phyloP scores from a whole-genome alignment of 768 basidiomycete genomes.

The Pholiota microspora region DNA sequence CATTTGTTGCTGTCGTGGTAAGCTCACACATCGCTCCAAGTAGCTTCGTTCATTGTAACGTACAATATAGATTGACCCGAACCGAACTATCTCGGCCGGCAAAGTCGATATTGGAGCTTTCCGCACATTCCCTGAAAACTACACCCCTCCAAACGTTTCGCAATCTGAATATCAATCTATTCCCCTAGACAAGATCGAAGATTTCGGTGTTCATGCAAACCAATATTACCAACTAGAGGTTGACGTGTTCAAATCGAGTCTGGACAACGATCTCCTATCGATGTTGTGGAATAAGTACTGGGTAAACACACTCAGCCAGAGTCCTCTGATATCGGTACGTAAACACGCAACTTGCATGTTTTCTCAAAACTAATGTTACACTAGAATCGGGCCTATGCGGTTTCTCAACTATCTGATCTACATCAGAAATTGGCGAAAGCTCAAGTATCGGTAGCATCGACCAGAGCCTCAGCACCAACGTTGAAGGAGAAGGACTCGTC shows the following conservation, averaged over 20 bases:
- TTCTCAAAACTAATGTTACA: background rate
- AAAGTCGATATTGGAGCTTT: constrained; percentile 99
- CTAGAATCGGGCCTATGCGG: constrained; percentile 95
- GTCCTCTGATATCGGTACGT: constrained; percentile 85
- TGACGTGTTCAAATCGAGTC: constrained; percentile 88
- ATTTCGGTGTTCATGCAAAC: constrained; percentile 97
- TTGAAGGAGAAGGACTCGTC: constrained; percentile 49
- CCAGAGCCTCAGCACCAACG: constrained; percentile 55
- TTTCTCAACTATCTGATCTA: constrained; percentile 86
- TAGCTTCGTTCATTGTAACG: too few relatives aligned
- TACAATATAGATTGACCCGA: constrained; percentile 89
- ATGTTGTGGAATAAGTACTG: constrained; percentile 99
- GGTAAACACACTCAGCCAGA: constrained; percentile 95
- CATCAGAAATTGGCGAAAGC: constrained; percentile 86
- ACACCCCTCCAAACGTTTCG: constrained; percentile 72
- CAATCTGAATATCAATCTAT: constrained; percentile 94
- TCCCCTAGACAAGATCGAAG: constrained; percentile 95
- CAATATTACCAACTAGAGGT: constrained; percentile 95
- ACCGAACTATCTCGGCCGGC: constrained; percentile 96
- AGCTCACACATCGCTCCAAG: too few relatives aligned
- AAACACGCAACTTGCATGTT: background rate
- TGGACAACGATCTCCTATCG: constrained; percentile 86
- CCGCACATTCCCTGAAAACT: constrained; percentile 94
- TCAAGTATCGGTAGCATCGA: constrained; percentile 51
- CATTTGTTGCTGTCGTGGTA: constrained; percentile 96